Evolutionary conservation across 768 basidiomycete species (phyloP), one percentile per base, ranked within the genome.

Genomic region (Pleurotus ostreatus): DNA sequence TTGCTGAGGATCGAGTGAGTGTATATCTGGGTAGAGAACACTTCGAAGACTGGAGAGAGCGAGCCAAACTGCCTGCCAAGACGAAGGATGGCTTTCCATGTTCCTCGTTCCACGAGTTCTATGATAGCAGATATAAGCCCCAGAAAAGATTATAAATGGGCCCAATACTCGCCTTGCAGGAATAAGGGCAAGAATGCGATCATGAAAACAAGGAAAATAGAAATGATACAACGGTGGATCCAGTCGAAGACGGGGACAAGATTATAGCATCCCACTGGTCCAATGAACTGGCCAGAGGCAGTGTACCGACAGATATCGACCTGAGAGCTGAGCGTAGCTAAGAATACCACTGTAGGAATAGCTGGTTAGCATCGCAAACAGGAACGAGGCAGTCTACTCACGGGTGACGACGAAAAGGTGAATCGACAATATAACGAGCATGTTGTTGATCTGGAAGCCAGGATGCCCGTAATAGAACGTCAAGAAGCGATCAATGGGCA

Each of bases 401-500:
- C 92, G 83, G 4, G 94, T 92, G 53, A 96, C 78, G 65, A 98
- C 82, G 81, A 99, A 98, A 58, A 95, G 75, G 70, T 98, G 96
- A 23, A 98, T 92, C 39, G 97, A 96, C 61, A 97, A 73, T 67
- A 99, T 99, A 72, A 99, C 90, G 68, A 98, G 78, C 84, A 98
- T 98, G 71, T 98, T 99, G 81, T 99, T 98, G 77, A 99, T 96
- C 68, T 98, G 97, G 88, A 99, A 99, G 53, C 93, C 97, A 45
- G 97, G 97, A 70, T 98, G 97, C 46, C 94, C 95, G 63, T 99
- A 99, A 78, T 99, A 98, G 81, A 98, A 99, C 49, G 97, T 99
- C 71, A 99, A 76, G 86, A 99, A 99, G 45, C 97, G 86, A 70
- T 99, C 97, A 68, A 98, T 88, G 38, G 97, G 95, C 53, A 99